These are phyloP conservation scores for Alternaria brassicae DNA, from an alignment of 2,329 filamentous ascomycete species.

Conservation along the genomic window DNA sequence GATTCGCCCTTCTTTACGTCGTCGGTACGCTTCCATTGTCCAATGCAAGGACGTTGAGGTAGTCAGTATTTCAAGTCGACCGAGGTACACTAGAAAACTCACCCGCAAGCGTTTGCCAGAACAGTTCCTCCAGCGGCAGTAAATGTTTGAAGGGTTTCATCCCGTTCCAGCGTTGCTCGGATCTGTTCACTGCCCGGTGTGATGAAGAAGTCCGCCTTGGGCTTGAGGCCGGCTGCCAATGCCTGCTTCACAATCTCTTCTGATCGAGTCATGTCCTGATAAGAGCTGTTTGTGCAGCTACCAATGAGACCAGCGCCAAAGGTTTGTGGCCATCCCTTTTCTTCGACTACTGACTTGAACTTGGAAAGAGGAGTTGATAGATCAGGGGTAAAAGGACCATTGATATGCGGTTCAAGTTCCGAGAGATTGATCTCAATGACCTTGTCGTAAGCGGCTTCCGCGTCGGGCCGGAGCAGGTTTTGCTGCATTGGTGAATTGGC, in stretches of 20 bases:
- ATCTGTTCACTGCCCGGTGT: slow-evolving; percentile 98
- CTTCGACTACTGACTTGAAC: slow-evolving; percentile 83
- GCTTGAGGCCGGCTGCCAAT: slow-evolving; percentile 84
- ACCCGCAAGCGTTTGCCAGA: slow-evolving; percentile 87
- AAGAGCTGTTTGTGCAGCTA: slow-evolving; percentile 98
- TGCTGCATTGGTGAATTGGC: slow-evolving; percentile 64
- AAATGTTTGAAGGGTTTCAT: slow-evolving; percentile 86
- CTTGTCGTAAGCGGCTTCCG: slow-evolving; percentile 86
- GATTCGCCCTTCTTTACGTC: slow-evolving; percentile 81
- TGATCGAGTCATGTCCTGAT: slow-evolving; percentile 96
- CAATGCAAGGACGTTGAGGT: slow-evolving; percentile 73
- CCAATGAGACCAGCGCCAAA: slow-evolving; percentile 94
- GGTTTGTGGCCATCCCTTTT: slow-evolving; percentile 88
- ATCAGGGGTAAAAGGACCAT: slow-evolving; percentile 96
- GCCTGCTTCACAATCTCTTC: slow-evolving; percentile 94
- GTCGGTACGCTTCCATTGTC: slow-evolving; percentile 91
- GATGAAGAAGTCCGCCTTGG: slow-evolving; percentile 91
- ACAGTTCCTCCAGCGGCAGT: slow-evolving; percentile 85
- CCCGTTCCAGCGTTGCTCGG: slow-evolving; percentile 87
- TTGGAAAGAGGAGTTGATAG: slow-evolving; percentile 89
- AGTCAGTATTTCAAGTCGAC: slow-evolving; percentile 15
- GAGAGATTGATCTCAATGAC: slow-evolving; percentile 90
- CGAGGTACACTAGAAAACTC: slow-evolving; percentile 10
- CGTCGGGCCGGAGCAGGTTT: slow-evolving; percentile 77
- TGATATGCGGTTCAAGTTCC: slow-evolving; percentile 91